These are phyloP conservation scores for Globisporangium uncinulatum DNA, from an alignment of 352 stramenopile species.

Conservation along the genomic window DNA sequence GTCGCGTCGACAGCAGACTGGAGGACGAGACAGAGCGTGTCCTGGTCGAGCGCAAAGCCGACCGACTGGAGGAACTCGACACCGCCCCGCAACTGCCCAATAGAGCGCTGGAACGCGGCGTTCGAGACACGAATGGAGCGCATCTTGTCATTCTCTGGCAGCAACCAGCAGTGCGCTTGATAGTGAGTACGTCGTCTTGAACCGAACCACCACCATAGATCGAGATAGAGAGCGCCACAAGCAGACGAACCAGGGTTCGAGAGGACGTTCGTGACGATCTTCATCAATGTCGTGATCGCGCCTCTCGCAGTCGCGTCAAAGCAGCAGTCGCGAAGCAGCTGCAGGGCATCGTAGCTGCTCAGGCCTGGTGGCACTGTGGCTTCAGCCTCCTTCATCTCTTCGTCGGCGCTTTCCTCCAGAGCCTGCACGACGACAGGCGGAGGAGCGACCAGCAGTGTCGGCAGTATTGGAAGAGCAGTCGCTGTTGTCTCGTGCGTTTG, in stretches of 20 bases:
- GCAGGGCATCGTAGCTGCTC: constrained; percentile 56
- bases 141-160: constrained; percentile 73
- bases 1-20: constrained; percentile 17
- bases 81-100: constrained; percentile 60
- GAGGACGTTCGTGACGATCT: constrained; percentile 82
- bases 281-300: constrained; percentile 73
- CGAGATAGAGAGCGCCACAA: constrained; percentile 1
- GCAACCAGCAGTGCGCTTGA: neutral
- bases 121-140: constrained; percentile 80
- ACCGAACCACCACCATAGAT: neutral
- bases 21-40: constrained; percentile 48
- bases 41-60: constrained; percentile 49
- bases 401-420: constrained; percentile 18
- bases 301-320: constrained; percentile 68
- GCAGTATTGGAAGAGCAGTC: neutral
- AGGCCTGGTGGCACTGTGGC: constrained; percentile 10
- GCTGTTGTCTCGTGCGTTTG: neutral
- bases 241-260: constrained; percentile 60
- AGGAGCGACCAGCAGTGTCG: neutral
- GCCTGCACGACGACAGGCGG: neutral
- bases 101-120: constrained; percentile 57
- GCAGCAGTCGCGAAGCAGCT: constrained; percentile 62
- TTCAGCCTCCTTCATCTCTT: constrained; percentile 42
- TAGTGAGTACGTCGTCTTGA: neutral
- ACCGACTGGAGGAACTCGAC: constrained; percentile 66